Base-by-base conservation (phyloP, 2,329 filamentous ascomycete species). In the Samsoniella hepiali region DNA sequence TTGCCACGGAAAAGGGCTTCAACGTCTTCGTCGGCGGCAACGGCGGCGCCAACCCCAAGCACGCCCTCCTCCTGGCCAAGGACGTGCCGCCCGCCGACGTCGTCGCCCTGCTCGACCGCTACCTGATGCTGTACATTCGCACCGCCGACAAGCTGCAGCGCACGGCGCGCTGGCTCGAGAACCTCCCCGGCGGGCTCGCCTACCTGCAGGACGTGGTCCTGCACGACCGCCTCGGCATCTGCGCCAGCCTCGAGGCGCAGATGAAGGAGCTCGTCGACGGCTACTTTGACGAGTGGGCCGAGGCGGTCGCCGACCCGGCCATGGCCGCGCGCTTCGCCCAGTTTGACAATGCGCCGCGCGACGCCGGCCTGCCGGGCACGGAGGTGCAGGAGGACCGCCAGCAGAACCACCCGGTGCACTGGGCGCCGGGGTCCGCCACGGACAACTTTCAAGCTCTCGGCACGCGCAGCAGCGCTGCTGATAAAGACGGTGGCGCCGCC, bases 241-340 rank as follows among this genome's bases (percentile, higher is more conserved):
- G 87, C 73, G 90, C 88, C 3, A 89, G 91, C 6, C 86, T 97
- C 32, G 93, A 97, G 76, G 84, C 87, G 40, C 91, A 97, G 74
- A 97, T 97, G 93, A 82, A 91, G 70, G 88, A 91, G 57, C 84
- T 97, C 1, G 91, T 97, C 6, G 89, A 87, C 67, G 86, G 85
- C 17, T 97, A 89, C 81, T 96, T 95, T 78, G 93, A 93, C 78
- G 93, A 97, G 77, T 97, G 93, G 93, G 91, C 90, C 15, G 91
- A 94, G 74, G 91, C 89, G 0, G 82, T 97, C 72, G 84, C 84
- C 54, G 82, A 87, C 64, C 90, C 91, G 0, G 83, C 85, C 56
- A 84, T 88, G 44, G 82, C 85, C 6, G 85, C 85, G 66, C 84
- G 85, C 66, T 97, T 97, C 81, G 78, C 81, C 49, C 93, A 96